These are phyloP conservation scores for Phytopythium ostracodes DNA, from an alignment of 352 stramenopile species.

Conservation along the genomic window DNA sequence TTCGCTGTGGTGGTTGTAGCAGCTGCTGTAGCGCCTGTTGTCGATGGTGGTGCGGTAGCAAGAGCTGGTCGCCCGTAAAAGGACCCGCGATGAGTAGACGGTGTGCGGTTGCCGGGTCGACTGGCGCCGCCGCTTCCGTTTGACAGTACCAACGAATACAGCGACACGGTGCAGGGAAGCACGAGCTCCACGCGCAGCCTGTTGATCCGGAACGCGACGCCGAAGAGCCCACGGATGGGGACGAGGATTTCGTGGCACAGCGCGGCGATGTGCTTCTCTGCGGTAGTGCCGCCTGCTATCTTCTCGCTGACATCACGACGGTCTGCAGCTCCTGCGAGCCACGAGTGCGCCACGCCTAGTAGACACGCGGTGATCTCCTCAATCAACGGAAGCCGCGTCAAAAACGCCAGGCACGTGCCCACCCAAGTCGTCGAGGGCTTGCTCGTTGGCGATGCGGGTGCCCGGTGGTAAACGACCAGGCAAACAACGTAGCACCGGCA, in stretches of 20 bases:
- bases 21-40: constrained; percentile 2
- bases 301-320: neutral
- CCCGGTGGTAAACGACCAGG: constrained; percentile 62
- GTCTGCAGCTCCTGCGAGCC: constrained; percentile 22
- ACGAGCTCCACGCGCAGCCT: constrained; percentile 32
- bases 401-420: constrained; percentile 63
- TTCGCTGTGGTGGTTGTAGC: neutral
- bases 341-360: constrained; percentile 46
- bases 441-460: neutral
- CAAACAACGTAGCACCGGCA: constrained; percentile 69
- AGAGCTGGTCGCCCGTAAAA: constrained; percentile 6
- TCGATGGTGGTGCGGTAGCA: neutral
- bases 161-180: constrained; percentile 51
- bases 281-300: neutral
- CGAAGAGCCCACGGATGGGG: constrained; percentile 63
- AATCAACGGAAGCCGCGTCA: constrained; percentile 66
- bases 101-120: constrained; percentile 6
- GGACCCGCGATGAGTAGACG: constrained; percentile 9
- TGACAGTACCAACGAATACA: constrained; percentile 28
- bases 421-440: constrained; percentile 39
- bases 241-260: constrained; percentile 57
- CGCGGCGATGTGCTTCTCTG: constrained; percentile 34
- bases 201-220: constrained; percentile 48
- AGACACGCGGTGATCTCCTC: constrained; percentile 48
- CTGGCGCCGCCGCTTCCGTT: constrained; percentile 5